These are phyloP conservation scores for Strobilomyces dryophilus DNA, from an alignment of 768 basidiomycete genomes.

Conservation along the genomic window DNA sequence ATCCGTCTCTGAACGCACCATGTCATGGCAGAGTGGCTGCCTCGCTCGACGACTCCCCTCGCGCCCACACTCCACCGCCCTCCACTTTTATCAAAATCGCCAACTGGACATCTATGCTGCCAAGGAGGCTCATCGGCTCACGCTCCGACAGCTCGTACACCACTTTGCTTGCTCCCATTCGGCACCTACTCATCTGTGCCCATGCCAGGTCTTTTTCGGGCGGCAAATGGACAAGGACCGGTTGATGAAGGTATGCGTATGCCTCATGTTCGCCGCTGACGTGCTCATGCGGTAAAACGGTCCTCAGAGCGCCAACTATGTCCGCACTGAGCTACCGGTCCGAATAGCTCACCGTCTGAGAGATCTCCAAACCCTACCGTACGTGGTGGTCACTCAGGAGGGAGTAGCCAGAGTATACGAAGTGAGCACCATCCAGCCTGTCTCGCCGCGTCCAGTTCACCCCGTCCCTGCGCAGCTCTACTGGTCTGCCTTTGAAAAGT, in stretches of 20 bases:
- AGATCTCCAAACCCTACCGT: slow-evolving; percentile 83
- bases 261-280: slow-evolving; percentile 4
- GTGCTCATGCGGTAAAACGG: not conserved
- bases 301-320: slow-evolving; percentile 80
- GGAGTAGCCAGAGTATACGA: slow-evolving; percentile 81
- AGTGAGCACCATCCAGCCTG: slow-evolving; percentile 39
- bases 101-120: slow-evolving; percentile 79
- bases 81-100: slow-evolving; percentile 78
- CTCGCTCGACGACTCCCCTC: slow-evolving; percentile 5
- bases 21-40: slow-evolving; percentile 23
- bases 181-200: slow-evolving; percentile 1
- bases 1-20: slow-evolving; percentile 12
- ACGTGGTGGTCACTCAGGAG: slow-evolving; percentile 83
- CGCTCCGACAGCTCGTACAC: slow-evolving; percentile 73
- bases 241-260: slow-evolving; percentile 60
- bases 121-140: slow-evolving; percentile 65
- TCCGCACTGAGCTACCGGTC: slow-evolving; percentile 83
- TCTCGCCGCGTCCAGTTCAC: not conserved
- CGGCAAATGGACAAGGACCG: slow-evolving; percentile 76
- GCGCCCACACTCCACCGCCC: slow-evolving; percentile 37
- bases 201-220: slow-evolving; percentile 74
- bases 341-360: slow-evolving; percentile 84
- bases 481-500: slow-evolving; percentile 87
- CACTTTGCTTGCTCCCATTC: not conserved
- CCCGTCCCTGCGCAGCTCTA: slow-evolving; percentile 52